Percentiles rank a stretch among this genome's conserved stretches.
phyloP scores from a whole-genome alignment of 73 alveolate genomes.

The Paramecium octaurelia region DNA sequence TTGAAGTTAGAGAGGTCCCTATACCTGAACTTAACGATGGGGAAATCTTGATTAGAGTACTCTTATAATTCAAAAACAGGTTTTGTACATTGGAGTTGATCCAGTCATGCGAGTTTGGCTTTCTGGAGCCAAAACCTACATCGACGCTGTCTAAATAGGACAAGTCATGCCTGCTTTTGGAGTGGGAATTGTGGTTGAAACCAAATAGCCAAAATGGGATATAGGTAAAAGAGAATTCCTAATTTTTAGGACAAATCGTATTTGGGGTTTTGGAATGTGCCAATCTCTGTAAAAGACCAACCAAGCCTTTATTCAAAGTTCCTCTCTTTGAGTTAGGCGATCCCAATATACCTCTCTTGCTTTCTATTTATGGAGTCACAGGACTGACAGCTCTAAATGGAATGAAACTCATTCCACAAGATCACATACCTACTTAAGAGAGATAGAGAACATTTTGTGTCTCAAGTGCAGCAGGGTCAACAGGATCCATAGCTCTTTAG shows the following conservation, averaged over 20 bases:
- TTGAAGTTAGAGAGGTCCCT: background rate
- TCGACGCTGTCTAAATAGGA: slow-evolving; percentile 51
- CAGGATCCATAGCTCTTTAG: slow-evolving; percentile 53
- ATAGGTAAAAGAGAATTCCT: slow-evolving; percentile 13
- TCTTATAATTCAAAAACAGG: background rate
- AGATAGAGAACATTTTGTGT: slow-evolving; percentile 32
- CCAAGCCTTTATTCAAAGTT: slow-evolving; percentile 29
- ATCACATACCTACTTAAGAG: background rate
- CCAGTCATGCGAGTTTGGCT: slow-evolving; percentile 67
- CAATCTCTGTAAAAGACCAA: slow-evolving; percentile 33
- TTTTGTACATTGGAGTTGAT: slow-evolving; percentile 38
- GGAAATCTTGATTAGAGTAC: slow-evolving; percentile 37
- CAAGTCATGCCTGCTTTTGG: slow-evolving; percentile 65
- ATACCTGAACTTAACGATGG: slow-evolving; percentile 36
- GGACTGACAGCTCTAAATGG: slow-evolving; percentile 25
- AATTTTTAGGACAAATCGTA: background rate
- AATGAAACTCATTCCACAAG: slow-evolving; percentile 43
- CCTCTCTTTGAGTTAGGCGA: slow-evolving; percentile 37
- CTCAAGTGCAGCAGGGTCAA: slow-evolving; percentile 61
- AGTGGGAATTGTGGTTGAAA: slow-evolving; percentile 26
- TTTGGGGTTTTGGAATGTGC: slow-evolving; percentile 40
- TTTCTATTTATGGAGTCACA: slow-evolving; percentile 48
- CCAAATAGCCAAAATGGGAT: slow-evolving; percentile 21
- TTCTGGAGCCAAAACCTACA: slow-evolving; percentile 60
- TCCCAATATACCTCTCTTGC: slow-evolving; percentile 1